These are phyloP conservation scores for Setaria viridis DNA, from an alignment of 202 grass and related monocot species.

Conservation along the genomic window DNA sequence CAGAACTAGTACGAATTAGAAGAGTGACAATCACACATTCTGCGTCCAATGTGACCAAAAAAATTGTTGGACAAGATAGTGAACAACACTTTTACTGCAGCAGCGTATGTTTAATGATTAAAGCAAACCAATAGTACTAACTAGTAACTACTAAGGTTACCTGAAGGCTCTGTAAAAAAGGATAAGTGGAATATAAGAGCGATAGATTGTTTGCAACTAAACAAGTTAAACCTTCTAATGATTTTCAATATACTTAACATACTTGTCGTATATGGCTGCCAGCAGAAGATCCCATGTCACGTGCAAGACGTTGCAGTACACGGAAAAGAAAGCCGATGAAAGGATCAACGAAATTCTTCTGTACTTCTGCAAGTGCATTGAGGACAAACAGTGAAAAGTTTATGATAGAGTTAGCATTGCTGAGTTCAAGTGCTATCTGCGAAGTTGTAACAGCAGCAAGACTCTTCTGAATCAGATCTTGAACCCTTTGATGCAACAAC, in stretches of 20 bases:
- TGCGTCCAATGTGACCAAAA: neutral
- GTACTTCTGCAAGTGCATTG: slow-evolving; percentile 84
- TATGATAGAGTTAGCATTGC: slow-evolving; percentile 85
- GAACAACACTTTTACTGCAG: neutral
- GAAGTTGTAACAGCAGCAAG: slow-evolving; percentile 82
- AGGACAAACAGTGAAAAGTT: slow-evolving; percentile 90
- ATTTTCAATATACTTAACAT: slow-evolving; percentile 37
- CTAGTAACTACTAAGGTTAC: neutral
- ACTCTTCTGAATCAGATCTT: slow-evolving; percentile 87
- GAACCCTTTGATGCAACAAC: slow-evolving; percentile 77
- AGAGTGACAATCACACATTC: no score
- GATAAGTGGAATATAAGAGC: slow-evolving; percentile 4
- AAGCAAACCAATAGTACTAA: slow-evolving; percentile 24
- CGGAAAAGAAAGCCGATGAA: slow-evolving; percentile 86
- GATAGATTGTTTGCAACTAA: slow-evolving; percentile 7
- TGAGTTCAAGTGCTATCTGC: slow-evolving; percentile 86
- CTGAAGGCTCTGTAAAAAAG: neutral
- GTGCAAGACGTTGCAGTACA: slow-evolving; percentile 91
- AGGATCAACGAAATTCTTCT: slow-evolving; percentile 87
- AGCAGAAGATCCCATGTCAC: slow-evolving; percentile 90
- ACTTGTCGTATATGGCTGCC: slow-evolving; percentile 81
- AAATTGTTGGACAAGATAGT: neutral
- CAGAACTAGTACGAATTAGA: no score
- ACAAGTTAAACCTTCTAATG: neutral
- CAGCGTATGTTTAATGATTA: neutral